Percentiles rank a stretch among this genome's conserved stretches.
Evolutionary conservation across 2,329 filamentous ascomycete species (phyloP).

Genomic region (Pseudogymnoascus sp.): DNA sequence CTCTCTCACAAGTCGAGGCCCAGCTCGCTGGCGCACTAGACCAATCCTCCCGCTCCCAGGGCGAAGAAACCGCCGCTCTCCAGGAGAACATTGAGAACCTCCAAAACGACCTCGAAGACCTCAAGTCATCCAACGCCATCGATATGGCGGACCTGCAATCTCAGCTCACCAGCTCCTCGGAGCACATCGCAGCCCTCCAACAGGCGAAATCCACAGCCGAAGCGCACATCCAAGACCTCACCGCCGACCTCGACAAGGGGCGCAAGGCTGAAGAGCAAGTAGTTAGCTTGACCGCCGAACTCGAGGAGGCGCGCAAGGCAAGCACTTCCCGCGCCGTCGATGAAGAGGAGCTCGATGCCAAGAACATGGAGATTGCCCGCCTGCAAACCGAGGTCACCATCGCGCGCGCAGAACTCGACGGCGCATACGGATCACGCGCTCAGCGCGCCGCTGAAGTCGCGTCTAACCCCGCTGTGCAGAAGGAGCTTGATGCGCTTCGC

Average conservation of each 20-base stretch:
- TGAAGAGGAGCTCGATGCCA: constrained; percentile 42
- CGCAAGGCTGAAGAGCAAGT: not conserved
- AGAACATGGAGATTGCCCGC: constrained; percentile 57
- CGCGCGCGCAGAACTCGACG: constrained; percentile 81
- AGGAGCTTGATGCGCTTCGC: constrained; percentile 55
- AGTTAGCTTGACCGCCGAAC: constrained; percentile 21
- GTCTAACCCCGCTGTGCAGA: constrained; percentile 48
- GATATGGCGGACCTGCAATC: constrained; percentile 24
- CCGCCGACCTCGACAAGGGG: constrained; percentile 21
- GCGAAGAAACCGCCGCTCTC: not conserved
- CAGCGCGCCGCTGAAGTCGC: constrained; percentile 61
- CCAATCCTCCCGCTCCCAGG: not conserved
- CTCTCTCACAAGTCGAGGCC: constrained; percentile 18
- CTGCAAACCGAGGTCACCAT: constrained; percentile 79
- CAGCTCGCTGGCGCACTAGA: constrained; percentile 28
- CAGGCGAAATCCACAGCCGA: constrained; percentile 15
- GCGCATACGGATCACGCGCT: constrained; percentile 76
- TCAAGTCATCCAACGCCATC: constrained; percentile 24
- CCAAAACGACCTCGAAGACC: constrained; percentile 16
- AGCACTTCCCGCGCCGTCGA: constrained; percentile 31
- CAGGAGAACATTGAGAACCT: not conserved
- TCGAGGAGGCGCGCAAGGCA: constrained; percentile 25
- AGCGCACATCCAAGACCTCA: constrained; percentile 22
- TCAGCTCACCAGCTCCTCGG: constrained; percentile 19
- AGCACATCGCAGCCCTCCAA: not conserved